These are phyloP conservation scores for Ophiosphaerella herpotricha DNA, from an alignment of 2,329 filamentous ascomycete genomes.

Conservation along the genomic window DNA sequence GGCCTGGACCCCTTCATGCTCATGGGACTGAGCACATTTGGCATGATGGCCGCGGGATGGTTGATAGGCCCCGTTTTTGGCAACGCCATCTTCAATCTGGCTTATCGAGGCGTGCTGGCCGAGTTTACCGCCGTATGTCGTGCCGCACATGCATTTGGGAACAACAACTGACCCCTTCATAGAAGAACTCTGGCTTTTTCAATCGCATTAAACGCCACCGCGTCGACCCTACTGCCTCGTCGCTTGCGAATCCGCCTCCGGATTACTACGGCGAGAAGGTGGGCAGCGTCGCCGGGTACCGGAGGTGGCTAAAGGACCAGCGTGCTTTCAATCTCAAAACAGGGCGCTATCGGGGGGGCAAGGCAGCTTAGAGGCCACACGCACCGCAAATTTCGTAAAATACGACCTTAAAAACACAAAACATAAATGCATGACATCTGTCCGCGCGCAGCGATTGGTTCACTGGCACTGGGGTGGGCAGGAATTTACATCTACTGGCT, in stretches of 20 bases:
- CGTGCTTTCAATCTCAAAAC: constrained; percentile 86
- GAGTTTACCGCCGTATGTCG: constrained; percentile 71
- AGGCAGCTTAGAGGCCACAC: constrained; percentile 5
- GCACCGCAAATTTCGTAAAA: neutral
- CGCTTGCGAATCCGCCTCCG: constrained; percentile 88
- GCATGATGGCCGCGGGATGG: constrained; percentile 83
- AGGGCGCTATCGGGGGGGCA: constrained; percentile 58
- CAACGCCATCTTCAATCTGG: constrained; percentile 75
- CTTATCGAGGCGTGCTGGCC: constrained; percentile 70
- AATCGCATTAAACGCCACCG: constrained; percentile 87
- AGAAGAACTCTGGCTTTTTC: constrained; percentile 96
- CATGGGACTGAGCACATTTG: constrained; percentile 77
- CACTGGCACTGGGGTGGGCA: neutral
- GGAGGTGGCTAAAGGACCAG: constrained; percentile 97
- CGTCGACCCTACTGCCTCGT: constrained; percentile 87
- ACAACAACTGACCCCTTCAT: constrained; percentile 7
- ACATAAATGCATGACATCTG: neutral
- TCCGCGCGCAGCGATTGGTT: neutral
- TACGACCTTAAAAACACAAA: neutral
- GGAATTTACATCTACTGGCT: neutral
- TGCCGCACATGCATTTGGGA: neutral
- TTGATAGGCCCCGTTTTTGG: constrained; percentile 82
- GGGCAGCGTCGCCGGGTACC: constrained; percentile 85
- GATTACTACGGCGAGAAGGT: constrained; percentile 99
- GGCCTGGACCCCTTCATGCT: constrained; percentile 88